A percentile compares a stretch with the other conserved stretches of the same genome.
These are phyloP conservation scores for Eleusine coracana DNA, from an alignment of 176 grass and related monocot genomes.

Conservation along the genomic window DNA sequence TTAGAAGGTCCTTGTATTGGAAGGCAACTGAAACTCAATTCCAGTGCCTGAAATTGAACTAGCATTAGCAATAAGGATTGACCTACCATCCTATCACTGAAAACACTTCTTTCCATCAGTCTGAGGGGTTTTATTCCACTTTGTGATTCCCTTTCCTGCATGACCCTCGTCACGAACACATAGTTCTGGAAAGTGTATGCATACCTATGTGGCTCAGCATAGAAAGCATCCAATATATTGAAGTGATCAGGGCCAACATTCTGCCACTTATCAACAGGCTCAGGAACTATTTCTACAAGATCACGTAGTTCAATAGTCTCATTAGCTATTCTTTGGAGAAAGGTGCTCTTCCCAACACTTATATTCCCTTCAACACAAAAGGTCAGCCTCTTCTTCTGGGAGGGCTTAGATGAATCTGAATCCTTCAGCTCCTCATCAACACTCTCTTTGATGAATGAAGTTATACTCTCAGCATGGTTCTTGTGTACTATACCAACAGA, in stretches of 20 bases:
- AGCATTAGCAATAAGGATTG: conserved; percentile 31
- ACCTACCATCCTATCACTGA: conserved; percentile 95
- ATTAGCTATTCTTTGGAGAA: conserved; percentile 94
- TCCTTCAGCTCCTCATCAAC: conserved; percentile 79
- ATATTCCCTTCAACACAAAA: conserved; percentile 99
- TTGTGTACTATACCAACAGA: conserved; percentile 96
- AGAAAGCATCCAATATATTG: conserved; percentile 93
- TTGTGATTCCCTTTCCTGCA: conserved; percentile 98
- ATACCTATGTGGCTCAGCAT: conserved; percentile 84
- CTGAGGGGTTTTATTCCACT: conserved; percentile 90
- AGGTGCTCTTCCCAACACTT: conserved; percentile 94
- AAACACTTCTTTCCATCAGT: conserved; percentile 98
- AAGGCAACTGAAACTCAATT: neutral
- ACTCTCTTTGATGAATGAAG: conserved; percentile 90
- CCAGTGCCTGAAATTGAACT: conserved; percentile 21
- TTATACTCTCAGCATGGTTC: conserved; percentile 90
- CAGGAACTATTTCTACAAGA: conserved; percentile 95
- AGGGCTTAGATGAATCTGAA: conserved; percentile 43
- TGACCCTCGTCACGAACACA: conserved; percentile 95
- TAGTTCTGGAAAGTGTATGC: conserved; percentile 99
- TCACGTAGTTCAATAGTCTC: conserved; percentile 95
- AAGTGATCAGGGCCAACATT: conserved; percentile 97
- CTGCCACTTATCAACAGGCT: conserved; percentile 93
- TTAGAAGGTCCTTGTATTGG: neutral
- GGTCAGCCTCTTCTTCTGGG: conserved; percentile 75